Evolutionary conservation across 2,329 filamentous ascomycete species (phyloP), one percentile per base, ranked within the genome.

Genomic region (Penicillium thymicola): DNA sequence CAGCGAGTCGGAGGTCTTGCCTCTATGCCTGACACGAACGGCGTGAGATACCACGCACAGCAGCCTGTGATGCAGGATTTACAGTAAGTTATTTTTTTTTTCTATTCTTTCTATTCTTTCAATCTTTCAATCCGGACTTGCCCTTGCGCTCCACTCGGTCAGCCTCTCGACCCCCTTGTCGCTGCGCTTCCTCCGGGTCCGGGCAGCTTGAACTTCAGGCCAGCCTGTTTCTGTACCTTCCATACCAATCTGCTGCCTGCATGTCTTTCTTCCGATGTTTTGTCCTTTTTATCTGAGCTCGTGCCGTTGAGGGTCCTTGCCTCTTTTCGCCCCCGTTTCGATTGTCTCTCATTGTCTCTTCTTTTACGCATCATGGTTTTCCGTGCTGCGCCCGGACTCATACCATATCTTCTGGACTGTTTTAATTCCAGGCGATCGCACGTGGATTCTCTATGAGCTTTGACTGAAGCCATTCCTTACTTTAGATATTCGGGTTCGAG

Each of bases 21-120:
- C 65, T 71, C 76, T 57, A 77, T 80, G 67, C 69, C 76, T 66
- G 69, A 75, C 64, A 74, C 71, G 67, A 79, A 78, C 72, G 75
- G 76, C 70, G 68, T 78, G 74, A 77, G 79, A 74, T 83, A 80
- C 76, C 75, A 76, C 68, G 66, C 79, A 72, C 77, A 77, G 71
- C 79, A 78, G 73, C 73, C 79, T 77, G 71, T 74, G 64, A 72
- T 76, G 71, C 74, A 78, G 65, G 80, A 84, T 71, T 72, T 77
- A 72, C 77, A 76, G 82, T 84, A 81, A 79, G 82, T 83, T 68
- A 59, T 68, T 55, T 70, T 46, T 68, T 21, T 55, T 70, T 46
- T 23, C 52, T 61, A 21, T 54, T 54, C 74, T 79, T 21, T 21
- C 21, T 21, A 21, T 21, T 21, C 21, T 79, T 79, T 70, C 52